Conservation (phyloP, 352 stramenopile species). For the Globisporangium camurandrum region DNA sequence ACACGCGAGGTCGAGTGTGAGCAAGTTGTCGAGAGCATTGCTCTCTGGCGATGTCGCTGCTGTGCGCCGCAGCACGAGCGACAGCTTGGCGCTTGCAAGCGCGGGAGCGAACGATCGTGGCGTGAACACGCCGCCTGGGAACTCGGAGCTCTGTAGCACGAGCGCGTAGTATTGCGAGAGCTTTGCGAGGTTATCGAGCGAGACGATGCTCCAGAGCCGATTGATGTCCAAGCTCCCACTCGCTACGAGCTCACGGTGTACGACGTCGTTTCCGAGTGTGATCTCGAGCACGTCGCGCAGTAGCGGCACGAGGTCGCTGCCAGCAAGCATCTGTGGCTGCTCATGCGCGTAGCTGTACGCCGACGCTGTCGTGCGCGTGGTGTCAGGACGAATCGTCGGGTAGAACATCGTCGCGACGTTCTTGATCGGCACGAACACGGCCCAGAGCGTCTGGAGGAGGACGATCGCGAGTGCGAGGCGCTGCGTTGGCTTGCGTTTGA, state of each 20-base stretch:
- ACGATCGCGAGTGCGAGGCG: slow-evolving; percentile 13
- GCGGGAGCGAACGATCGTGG: slow-evolving; percentile 11
- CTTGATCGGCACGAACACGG: slow-evolving; percentile 27
- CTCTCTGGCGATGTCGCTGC: neutral
- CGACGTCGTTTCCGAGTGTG: slow-evolving; percentile 13
- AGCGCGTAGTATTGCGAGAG: slow-evolving; percentile 34
- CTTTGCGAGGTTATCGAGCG: slow-evolving; percentile 21
- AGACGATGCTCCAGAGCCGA: slow-evolving; percentile 25
- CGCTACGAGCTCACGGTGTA: slow-evolving; percentile 19
- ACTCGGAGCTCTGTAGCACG: slow-evolving; percentile 31
- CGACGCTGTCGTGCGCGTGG: neutral
- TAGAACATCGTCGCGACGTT: slow-evolving; percentile 31
- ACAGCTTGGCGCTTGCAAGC: slow-evolving; percentile 10
- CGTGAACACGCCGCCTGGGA: slow-evolving; percentile 26
- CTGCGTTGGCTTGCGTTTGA: slow-evolving; percentile 4
- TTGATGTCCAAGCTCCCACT: slow-evolving; percentile 27
- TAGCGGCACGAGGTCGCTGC: slow-evolving; percentile 19
- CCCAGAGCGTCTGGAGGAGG: slow-evolving; percentile 28
- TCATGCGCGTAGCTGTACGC: slow-evolving; percentile 2
- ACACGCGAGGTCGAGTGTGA: slow-evolving; percentile 24
- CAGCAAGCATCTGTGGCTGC: slow-evolving; percentile 10
- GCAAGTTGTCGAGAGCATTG: neutral
- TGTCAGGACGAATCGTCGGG: slow-evolving; percentile 22
- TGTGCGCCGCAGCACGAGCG: slow-evolving; percentile 19
- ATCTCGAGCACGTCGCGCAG: slow-evolving; percentile 24